Evolutionary conservation across 768 basidiomycete species (phyloP).

Genomic region (Lactarius hengduanensis): DNA sequence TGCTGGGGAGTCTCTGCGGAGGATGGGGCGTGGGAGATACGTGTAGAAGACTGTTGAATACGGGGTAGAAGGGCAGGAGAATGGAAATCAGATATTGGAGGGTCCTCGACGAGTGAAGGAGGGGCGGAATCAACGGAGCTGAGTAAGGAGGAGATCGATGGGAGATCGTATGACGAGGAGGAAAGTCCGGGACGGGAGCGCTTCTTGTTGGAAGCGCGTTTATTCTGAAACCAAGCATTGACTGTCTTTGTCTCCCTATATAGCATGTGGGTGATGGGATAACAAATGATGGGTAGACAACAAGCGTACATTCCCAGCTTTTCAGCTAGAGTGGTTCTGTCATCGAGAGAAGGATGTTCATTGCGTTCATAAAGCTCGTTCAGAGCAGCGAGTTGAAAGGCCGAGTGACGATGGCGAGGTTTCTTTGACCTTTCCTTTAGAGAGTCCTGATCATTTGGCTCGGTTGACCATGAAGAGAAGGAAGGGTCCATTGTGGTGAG

Average conservation of each 20-base stretch:
- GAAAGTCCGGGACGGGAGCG: constrained; percentile 38
- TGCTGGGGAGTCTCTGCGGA: constrained; percentile 37
- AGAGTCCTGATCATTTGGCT: constrained; percentile 28
- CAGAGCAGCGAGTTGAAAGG: constrained; percentile 68
- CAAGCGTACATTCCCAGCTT: constrained; percentile 70
- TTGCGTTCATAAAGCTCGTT: constrained; percentile 76
- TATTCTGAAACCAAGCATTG: constrained; percentile 87
- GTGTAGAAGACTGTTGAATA: constrained; percentile 32
- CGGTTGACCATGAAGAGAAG: constrained; percentile 30
- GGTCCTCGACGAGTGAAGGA: constrained; percentile 43
- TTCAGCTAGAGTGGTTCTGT: constrained; percentile 65
- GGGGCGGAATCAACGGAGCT: constrained; percentile 42
- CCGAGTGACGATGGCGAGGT: constrained; percentile 74
- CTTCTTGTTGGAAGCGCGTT: constrained; percentile 81
- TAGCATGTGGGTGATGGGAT: constrained; percentile 20
- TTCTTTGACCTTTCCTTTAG: constrained; percentile 59
- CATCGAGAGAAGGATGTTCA: constrained; percentile 71
- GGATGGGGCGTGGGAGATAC: constrained; percentile 33
- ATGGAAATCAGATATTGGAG: constrained; percentile 46
- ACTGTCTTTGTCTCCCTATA: constrained; percentile 80
- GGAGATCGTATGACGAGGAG: constrained; percentile 31
- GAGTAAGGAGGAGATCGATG: constrained; percentile 38
- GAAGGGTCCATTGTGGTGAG: constrained; percentile 32
- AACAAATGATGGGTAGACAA: constrained; percentile 10
- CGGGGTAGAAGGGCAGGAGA: constrained; percentile 31